phyloP scores from a whole-genome alignment of 306 rosid species.

The Dryas octopetala region DNA sequence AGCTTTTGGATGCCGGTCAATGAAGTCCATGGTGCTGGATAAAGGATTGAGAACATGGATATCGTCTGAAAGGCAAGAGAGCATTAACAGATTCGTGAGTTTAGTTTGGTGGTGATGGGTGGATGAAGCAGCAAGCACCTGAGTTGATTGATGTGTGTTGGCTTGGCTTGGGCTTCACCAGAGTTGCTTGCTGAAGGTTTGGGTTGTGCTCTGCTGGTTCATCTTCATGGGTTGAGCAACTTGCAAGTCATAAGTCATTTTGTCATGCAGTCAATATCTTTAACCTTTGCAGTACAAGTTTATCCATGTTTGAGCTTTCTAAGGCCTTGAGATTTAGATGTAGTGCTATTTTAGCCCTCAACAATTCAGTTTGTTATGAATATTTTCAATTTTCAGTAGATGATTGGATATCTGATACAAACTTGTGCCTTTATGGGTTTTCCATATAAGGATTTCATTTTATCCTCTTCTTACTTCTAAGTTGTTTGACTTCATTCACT shows the following conservation, averaged over 20 bases:
- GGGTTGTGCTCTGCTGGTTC: not conserved
- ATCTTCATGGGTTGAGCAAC: not conserved
- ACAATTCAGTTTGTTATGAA: not conserved
- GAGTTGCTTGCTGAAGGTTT: too few relatives aligned
- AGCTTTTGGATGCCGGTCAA: conserved; percentile 10
- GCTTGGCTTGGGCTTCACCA: too few relatives aligned
- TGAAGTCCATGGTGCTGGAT: conserved; percentile 26
- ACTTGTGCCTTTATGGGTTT: not conserved
- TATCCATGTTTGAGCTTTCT: too few relatives aligned
- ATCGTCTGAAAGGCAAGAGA: not conserved
- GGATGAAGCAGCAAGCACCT: not conserved
- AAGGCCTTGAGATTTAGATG: too few relatives aligned
- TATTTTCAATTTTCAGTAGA: not conserved
- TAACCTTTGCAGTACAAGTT: too few relatives aligned
- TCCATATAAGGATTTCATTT: too few relatives aligned
- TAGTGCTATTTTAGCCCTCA: too few relatives aligned
- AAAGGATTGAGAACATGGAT: conserved; percentile 24
- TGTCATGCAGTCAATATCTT: too few relatives aligned
- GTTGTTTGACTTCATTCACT: too few relatives aligned
- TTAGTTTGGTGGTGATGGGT: conserved; percentile 24
- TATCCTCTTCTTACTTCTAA: too few relatives aligned
- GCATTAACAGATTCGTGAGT: conserved; percentile 13
- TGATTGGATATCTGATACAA: not conserved
- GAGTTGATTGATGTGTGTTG: not conserved
- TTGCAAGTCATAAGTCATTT: too few relatives aligned